A percentile compares a stretch with the other conserved stretches of the same genome.
These are phyloP conservation scores for Trifolium repens DNA, from an alignment of 306 rosid species.

Conservation along the genomic window DNA sequence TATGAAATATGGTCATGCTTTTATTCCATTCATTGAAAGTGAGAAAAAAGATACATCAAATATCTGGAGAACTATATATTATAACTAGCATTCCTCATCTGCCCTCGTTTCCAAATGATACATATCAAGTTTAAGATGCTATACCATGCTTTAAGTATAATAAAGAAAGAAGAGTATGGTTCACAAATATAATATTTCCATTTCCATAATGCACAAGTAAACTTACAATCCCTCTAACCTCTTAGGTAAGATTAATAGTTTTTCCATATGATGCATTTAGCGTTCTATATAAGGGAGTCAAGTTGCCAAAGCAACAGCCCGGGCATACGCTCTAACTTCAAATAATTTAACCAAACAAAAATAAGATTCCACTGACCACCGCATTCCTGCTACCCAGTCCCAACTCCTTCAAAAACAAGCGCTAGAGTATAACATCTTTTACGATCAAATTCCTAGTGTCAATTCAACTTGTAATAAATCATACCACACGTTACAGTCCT, in stretches of 20 bases:
- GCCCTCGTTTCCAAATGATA: conserved; percentile 8
- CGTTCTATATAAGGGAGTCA: background rate
- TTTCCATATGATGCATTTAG: no score
- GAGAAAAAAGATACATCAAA: conserved; percentile 22
- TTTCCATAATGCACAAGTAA: background rate
- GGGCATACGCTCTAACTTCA: background rate
- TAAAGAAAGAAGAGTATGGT: background rate
- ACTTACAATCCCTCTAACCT: background rate
- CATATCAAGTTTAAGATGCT: conserved; percentile 13
- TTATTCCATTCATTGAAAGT: conserved; percentile 22
- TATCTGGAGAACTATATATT: conserved; percentile 8
- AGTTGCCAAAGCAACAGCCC: background rate
- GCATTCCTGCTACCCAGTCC: no score
- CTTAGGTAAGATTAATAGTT: background rate
- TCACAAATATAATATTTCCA: conserved; percentile 3
- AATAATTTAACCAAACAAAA: no score
- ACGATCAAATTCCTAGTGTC: no score
- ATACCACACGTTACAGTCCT: no score
- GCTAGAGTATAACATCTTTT: no score
- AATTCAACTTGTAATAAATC: no score
- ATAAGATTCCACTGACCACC: background rate
- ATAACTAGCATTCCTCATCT: conserved; percentile 6
- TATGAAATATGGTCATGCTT: conserved; percentile 22
- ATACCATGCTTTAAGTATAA: background rate
- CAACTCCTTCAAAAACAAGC: no score